These are phyloP conservation scores for Microbotryomycetes sp. DNA, from an alignment of 1,284 basidiomycete species.

Conservation along the genomic window DNA sequence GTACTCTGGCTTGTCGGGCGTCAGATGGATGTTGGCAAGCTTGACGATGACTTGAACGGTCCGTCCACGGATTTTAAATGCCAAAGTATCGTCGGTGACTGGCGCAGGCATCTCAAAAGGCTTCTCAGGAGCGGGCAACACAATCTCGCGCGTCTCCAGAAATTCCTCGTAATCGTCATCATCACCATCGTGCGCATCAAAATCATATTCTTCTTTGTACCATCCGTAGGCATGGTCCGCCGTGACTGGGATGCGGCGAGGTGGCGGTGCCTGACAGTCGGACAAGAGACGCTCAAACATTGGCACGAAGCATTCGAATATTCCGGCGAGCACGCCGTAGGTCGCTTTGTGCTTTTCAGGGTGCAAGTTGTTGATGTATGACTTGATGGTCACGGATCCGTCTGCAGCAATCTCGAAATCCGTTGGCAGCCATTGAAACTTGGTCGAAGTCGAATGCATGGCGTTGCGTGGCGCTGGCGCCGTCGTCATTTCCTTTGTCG, in stretches of 20 bases:
- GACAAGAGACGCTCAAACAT: conserved; percentile 52
- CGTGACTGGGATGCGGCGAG: neutral
- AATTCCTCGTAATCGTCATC: conserved; percentile 1
- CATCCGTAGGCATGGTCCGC: neutral
- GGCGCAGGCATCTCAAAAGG: neutral
- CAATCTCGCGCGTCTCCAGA: neutral
- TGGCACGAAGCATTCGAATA: conserved; percentile 46
- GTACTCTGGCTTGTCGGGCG: conserved; percentile 46
- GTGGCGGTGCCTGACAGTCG: conserved; percentile 39
- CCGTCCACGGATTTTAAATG: conserved; percentile 35
- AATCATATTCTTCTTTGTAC: neutral
- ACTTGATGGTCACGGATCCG: conserved; percentile 32
- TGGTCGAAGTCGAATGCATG: neutral
- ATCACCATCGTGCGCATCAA: neutral
- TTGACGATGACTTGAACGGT: conserved; percentile 51
- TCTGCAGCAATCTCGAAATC: conserved; percentile 44
- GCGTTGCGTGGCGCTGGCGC: conserved; percentile 3
- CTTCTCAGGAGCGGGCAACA: neutral
- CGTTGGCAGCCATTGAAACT: conserved; percentile 45
- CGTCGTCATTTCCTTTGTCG: neutral
- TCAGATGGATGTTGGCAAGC: conserved; percentile 48
- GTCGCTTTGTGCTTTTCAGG: conserved; percentile 39
- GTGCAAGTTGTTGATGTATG: conserved; percentile 54
- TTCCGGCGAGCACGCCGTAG: conserved; percentile 42
- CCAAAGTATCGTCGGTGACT: neutral